Conservation (phyloP, 306 rosid genomes). For the Corylus heterophylla region DNA sequence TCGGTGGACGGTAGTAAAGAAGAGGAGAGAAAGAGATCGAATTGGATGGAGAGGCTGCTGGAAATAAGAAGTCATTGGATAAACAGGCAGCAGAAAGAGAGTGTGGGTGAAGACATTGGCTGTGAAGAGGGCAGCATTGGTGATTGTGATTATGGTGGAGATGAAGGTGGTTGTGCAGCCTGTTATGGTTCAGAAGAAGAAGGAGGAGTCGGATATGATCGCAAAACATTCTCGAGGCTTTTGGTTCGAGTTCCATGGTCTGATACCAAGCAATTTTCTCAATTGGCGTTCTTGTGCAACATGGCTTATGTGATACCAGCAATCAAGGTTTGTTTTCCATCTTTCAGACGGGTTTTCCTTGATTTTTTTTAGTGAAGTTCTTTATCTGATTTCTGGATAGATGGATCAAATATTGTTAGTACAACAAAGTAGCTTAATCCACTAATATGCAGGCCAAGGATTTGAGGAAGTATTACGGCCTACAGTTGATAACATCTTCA, state of each 20-base stretch:
- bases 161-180: conserved; percentile 54
- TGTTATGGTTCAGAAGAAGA: conserved; percentile 53
- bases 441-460: conserved; percentile 65
- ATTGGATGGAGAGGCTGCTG: conserved; percentile 86
- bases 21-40: conserved; percentile 57
- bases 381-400: too few relatives aligned
- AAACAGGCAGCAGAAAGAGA: conserved; percentile 44
- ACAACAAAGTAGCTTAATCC: conserved; percentile 11
- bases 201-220: conserved; percentile 37
- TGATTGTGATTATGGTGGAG: conserved; percentile 53
- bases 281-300: conserved; percentile 77
- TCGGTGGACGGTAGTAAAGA: conserved; percentile 32
- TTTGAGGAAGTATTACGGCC: conserved; percentile 58
- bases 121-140: conserved; percentile 22
- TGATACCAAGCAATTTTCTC: conserved; percentile 67
- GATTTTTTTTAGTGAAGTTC: neutral
- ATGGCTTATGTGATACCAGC: conserved; percentile 82
- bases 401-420: neutral
- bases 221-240: conserved; percentile 55
- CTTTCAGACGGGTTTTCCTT: neutral
- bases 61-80: conserved; percentile 82
- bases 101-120: conserved; percentile 33
- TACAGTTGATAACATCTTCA: conserved; percentile 75
- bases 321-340: conserved; percentile 51
- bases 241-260: conserved; percentile 67